A percentile compares a stretch with the other conserved stretches of the same genome.
These are phyloP conservation scores for Colletotrichum sp. DNA, from an alignment of 2,329 filamentous ascomycete genomes.

Conservation along the genomic window DNA sequence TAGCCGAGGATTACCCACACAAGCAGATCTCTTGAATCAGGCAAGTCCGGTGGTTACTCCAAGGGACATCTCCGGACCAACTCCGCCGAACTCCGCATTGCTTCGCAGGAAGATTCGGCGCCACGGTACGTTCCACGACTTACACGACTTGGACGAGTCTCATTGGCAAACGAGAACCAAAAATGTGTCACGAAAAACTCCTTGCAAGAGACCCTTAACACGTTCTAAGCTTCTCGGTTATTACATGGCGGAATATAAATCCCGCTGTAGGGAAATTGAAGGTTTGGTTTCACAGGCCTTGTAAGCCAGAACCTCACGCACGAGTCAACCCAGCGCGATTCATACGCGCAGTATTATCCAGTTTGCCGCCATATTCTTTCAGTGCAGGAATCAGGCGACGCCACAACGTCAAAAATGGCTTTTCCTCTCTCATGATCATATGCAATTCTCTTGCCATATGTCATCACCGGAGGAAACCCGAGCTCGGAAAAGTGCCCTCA, in stretches of 20 bases:
- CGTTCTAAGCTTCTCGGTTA: rapidly evolving
- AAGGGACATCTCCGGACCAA: not conserved
- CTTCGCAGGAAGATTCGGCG: not conserved
- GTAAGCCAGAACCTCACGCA: not conserved
- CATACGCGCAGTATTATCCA: not conserved
- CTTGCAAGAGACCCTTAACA: not conserved
- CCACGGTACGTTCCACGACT: not conserved
- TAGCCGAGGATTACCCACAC: not conserved
- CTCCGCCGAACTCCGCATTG: not conserved
- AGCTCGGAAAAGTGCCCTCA: not conserved
- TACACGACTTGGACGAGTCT: not conserved
- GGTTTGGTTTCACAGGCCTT: not conserved
- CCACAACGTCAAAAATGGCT: not conserved
- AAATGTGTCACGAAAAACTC: not conserved
- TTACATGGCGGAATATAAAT: not conserved
- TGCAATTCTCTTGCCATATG: not conserved
- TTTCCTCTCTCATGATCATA: not conserved
- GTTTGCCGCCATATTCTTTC: not conserved
- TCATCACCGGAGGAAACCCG: not conserved
- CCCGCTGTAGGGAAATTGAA: not conserved
- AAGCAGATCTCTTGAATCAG: not conserved
- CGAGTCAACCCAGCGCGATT: not conserved
- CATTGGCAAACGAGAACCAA: not conserved
- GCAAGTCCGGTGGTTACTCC: not conserved
- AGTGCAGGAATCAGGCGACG: not conserved